Evolutionary conservation across 768 basidiomycete genomes (phyloP).

Genomic region (Tylopilus rubrobrunneus): DNA sequence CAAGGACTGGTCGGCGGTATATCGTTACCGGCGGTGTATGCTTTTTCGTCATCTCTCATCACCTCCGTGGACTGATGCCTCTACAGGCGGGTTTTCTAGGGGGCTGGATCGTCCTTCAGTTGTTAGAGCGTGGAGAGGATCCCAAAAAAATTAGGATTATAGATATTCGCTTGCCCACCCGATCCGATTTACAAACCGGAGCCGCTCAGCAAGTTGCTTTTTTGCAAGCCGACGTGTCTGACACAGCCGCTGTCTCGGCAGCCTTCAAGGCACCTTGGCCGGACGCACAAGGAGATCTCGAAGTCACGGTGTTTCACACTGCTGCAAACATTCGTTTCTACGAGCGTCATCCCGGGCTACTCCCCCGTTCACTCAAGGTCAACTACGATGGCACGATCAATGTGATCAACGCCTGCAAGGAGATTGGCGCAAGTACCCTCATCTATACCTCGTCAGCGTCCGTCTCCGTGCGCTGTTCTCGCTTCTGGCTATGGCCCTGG

Average conservation of each 20-base stretch:
- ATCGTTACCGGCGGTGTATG: slow-evolving; percentile 74
- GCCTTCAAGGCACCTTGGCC: slow-evolving; percentile 70
- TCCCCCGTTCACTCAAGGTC: slow-evolving; percentile 53
- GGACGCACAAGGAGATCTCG: slow-evolving; percentile 20
- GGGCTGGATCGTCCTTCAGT: slow-evolving; percentile 70
- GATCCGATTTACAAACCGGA: slow-evolving; percentile 53
- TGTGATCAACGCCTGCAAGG: slow-evolving; percentile 54
- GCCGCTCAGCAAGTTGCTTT: slow-evolving; percentile 52
- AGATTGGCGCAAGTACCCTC: slow-evolving; percentile 51
- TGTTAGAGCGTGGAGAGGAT: slow-evolving; percentile 69
- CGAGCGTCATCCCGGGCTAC: slow-evolving; percentile 51
- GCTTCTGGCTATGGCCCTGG: slow-evolving; percentile 77
- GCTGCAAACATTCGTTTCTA: slow-evolving; percentile 78
- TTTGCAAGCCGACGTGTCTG: slow-evolving; percentile 54
- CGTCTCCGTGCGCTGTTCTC: slow-evolving; percentile 50
- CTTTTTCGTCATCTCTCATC: slow-evolving; percentile 7
- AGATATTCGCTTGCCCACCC: slow-evolving; percentile 61
- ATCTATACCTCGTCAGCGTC: slow-evolving; percentile 76
- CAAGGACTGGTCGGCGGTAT: slow-evolving; percentile 69
- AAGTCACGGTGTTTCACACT: slow-evolving; percentile 69
- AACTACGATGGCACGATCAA: slow-evolving; percentile 69
- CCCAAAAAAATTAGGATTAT: slow-evolving; percentile 60
- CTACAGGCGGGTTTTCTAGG: slow-evolving; percentile 69
- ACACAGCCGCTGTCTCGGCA: slow-evolving; percentile 47
- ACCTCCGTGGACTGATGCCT: background rate